phyloP scores from a whole-genome alignment of 176 grass and related monocot genomes.

The Alloteropsis semialata region DNA sequence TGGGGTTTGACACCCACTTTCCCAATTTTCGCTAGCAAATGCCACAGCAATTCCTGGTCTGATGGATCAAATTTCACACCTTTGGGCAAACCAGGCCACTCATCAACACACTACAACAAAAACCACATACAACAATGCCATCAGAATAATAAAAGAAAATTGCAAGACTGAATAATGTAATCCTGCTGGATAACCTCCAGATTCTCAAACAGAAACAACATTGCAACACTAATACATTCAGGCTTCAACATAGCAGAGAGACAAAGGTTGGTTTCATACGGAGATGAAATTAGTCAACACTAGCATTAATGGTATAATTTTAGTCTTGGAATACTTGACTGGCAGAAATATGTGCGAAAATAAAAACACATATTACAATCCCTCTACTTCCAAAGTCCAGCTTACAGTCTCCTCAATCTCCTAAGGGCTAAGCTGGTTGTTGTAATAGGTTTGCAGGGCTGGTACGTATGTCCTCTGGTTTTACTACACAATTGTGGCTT shows the following conservation, averaged over 20 bases:
- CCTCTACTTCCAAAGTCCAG: not conserved
- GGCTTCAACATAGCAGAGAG: not conserved
- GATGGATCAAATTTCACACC: conserved; percentile 94
- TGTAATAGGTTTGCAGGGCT: not conserved
- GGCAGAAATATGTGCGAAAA: not conserved
- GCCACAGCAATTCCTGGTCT: conserved; percentile 80
- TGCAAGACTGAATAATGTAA: not conserved
- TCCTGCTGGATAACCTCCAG: not conserved
- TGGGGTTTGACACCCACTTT: conserved; percentile 47
- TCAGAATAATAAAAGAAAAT: not conserved
- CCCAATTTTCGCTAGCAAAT: conserved; percentile 72
- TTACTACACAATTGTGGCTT: not conserved
- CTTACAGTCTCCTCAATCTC: not conserved
- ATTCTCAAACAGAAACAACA: not conserved
- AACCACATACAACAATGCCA: not conserved
- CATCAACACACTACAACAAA: conserved; percentile 56
- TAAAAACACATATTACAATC: not conserved
- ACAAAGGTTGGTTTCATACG: not conserved
- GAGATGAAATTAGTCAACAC: not conserved
- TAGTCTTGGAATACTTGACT: not conserved
- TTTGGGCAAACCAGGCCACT: conserved; percentile 92
- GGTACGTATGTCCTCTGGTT: not conserved
- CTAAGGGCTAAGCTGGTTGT: not conserved
- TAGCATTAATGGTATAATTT: not conserved
- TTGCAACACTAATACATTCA: not conserved